Percentiles rank a stretch among this genome's conserved stretches.
Evolutionary conservation across 306 rosid genomes (phyloP).

Genomic region (Glycine tomentella): DNA sequence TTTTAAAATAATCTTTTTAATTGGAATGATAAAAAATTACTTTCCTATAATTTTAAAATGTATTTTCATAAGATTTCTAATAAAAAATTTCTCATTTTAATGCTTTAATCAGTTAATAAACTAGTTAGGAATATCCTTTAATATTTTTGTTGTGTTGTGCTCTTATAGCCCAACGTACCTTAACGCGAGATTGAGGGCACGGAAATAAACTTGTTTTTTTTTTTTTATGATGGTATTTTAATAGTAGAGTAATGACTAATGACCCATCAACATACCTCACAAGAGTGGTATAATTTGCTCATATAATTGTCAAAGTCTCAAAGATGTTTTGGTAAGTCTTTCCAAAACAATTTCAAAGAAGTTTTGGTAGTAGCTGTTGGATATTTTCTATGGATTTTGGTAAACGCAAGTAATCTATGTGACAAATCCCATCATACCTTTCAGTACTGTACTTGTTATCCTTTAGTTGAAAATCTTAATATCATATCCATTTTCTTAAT

Average conservation of each 20-base stretch:
- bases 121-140: too few species aligned
- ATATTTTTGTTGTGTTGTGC: slow-evolving; percentile 27
- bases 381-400: slow-evolving; percentile 27
- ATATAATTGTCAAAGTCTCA: too few species aligned
- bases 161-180: neutral
- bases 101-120: too few species aligned
- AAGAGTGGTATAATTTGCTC: neutral
- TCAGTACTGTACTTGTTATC: neutral
- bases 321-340: slow-evolving; percentile 37
- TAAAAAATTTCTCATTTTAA: too few species aligned
- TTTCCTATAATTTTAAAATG: too few species aligned
- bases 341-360: slow-evolving; percentile 28
- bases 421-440: neutral
- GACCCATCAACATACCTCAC: slow-evolving; percentile 24
- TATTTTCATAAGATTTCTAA: too few species aligned
- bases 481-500: neutral
- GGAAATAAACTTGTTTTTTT: slow-evolving; percentile 7
- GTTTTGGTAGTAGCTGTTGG: slow-evolving; percentile 35
- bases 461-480: neutral
- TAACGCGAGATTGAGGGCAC: slow-evolving; percentile 34
- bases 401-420: neutral
- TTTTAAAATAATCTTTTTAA: too few species aligned
- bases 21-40: too few species aligned
- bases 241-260: neutral
- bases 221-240: neutral